A percentile compares a stretch with the other conserved stretches of the same genome.
phyloP scores from a whole-genome alignment of 2,329 filamentous ascomycete species.

The Penicillium sp. region DNA sequence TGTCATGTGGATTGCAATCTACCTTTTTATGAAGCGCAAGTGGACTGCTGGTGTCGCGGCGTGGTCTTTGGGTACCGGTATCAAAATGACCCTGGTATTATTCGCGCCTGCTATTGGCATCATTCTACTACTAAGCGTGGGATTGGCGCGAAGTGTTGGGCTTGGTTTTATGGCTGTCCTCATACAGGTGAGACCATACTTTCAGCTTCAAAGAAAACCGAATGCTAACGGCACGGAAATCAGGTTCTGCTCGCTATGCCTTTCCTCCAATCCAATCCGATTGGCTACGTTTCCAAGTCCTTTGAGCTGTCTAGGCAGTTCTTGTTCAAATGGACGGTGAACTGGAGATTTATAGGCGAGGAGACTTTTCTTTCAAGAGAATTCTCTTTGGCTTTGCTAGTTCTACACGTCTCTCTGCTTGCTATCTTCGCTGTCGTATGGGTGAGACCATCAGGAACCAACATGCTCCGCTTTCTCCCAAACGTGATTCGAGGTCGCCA shows the following conservation, averaged over 20 bases:
- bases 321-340: slow-evolving; percentile 97
- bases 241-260: slow-evolving; percentile 60
- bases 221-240: slow-evolving; percentile 1
- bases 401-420: slow-evolving; percentile 64
- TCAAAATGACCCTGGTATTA: slow-evolving; percentile 91
- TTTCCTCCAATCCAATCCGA: slow-evolving; percentile 63
- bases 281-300: slow-evolving; percentile 73
- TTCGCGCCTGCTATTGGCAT: slow-evolving; percentile 76
- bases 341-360: slow-evolving; percentile 94
- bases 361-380: slow-evolving; percentile 68
- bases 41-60: slow-evolving; percentile 72
- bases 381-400: slow-evolving; percentile 68
- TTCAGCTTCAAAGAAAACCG: not conserved
- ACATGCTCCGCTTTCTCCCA: slow-evolving; percentile 55
- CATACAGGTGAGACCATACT: slow-evolving; percentile 61
- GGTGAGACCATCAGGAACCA: slow-evolving; percentile 65
- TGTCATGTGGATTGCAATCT: slow-evolving; percentile 80
- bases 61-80: slow-evolving; percentile 78
- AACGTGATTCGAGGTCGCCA: slow-evolving; percentile 53
- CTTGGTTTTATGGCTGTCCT: slow-evolving; percentile 71
- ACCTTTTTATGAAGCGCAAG: slow-evolving; percentile 67
- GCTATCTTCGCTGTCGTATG: slow-evolving; percentile 66
- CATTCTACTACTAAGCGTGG: slow-evolving; percentile 70
- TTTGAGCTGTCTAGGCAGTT: slow-evolving; percentile 92
- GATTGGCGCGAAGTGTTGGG: slow-evolving; percentile 63